These are phyloP conservation scores for Beta lomatogona DNA, from an alignment of 179 eudicot species.

Conservation along the genomic window DNA sequence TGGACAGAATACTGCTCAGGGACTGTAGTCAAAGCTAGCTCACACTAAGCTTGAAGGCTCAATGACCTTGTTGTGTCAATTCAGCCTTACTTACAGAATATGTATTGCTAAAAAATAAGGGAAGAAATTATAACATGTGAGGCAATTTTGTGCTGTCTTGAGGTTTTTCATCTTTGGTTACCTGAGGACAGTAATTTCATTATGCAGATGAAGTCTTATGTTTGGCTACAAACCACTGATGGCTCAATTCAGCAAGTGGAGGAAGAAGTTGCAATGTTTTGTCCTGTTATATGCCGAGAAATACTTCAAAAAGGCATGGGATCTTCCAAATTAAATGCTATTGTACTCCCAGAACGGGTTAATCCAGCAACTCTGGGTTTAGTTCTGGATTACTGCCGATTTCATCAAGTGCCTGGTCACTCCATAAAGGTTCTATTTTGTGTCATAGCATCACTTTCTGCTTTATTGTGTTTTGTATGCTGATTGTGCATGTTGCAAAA, in stretches of 20 bases:
- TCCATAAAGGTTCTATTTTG: slow-evolving; percentile 57
- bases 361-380: slow-evolving; percentile 62
- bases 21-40: background rate
- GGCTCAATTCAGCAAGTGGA: slow-evolving; percentile 84
- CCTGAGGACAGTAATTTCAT: slow-evolving; percentile 4
- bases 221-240: slow-evolving; percentile 82
- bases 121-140: background rate
- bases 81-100: background rate
- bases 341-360: slow-evolving; percentile 74
- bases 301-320: slow-evolving; percentile 73
- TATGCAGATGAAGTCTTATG: slow-evolving; percentile 66
- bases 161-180: background rate
- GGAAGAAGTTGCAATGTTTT: slow-evolving; percentile 87
- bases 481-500: background rate
- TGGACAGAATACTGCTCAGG: no score
- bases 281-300: slow-evolving; percentile 73
- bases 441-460: background rate
- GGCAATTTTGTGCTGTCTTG: slow-evolving; percentile 2
- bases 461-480: background rate
- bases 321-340: slow-evolving; percentile 67
- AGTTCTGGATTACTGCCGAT: slow-evolving; percentile 76
- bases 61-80: background rate
- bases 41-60: background rate
- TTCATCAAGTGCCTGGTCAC: slow-evolving; percentile 77
- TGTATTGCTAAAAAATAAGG: background rate